phyloP scores from a whole-genome alignment of 106 monocot species.

The Ottelia alismoides region DNA sequence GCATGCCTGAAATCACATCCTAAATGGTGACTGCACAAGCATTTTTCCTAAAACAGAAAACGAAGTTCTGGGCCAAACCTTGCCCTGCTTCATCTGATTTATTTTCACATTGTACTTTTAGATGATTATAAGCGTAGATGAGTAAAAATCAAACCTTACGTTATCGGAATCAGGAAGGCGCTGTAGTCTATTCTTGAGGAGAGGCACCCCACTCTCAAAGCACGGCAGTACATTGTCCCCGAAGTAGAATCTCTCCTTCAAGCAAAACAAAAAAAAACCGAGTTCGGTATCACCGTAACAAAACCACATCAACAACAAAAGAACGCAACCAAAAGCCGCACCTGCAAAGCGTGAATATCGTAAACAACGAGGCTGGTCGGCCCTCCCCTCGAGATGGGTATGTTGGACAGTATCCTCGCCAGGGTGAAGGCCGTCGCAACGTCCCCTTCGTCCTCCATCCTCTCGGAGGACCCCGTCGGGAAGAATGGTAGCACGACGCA shows the following conservation, averaged over 20 bases:
- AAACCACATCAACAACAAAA: neutral
- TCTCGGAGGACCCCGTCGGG: slow-evolving; percentile 81
- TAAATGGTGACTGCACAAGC: no score
- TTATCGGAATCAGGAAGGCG: slow-evolving; percentile 93
- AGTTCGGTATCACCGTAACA: neutral
- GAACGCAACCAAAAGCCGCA: neutral
- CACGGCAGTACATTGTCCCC: slow-evolving; percentile 85
- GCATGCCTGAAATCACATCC: no score
- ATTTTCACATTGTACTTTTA: no score
- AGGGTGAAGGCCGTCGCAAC: slow-evolving; percentile 89
- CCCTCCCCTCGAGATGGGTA: slow-evolving; percentile 89
- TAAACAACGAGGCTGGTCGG: slow-evolving; percentile 85
- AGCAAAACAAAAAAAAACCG: neutral
- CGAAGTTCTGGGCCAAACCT: no score
- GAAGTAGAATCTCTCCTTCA: slow-evolving; percentile 97
- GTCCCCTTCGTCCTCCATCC: slow-evolving; percentile 99
- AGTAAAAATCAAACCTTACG: slow-evolving; percentile 19
- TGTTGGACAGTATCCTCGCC: slow-evolving; percentile 84
- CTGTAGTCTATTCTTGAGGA: slow-evolving; percentile 84
- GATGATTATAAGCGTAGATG: neutral
- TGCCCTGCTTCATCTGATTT: no score
- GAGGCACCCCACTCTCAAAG: slow-evolving; percentile 92
- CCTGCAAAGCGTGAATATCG: slow-evolving; percentile 97
- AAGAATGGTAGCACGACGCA: slow-evolving; percentile 88
- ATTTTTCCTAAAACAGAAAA: no score